Base-by-base conservation (phyloP, 176 grass and related monocot species). In the barley (Hordeum vulgare) region DNA sequence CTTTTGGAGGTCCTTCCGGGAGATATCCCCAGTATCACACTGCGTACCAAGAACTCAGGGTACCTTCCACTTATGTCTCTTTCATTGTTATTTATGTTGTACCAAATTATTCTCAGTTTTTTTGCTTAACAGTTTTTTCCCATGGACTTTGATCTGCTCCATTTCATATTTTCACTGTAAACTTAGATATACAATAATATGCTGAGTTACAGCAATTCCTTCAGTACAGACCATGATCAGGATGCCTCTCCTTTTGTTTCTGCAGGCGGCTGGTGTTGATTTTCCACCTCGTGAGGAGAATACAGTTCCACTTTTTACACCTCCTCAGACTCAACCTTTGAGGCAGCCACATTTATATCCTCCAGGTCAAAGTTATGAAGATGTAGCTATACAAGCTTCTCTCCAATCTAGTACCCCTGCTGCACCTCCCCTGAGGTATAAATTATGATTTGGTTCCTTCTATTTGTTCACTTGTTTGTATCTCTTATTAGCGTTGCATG, bases 1-100 rank as follows among this genome's bases (percentile, higher is more conserved):
- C 97, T 87, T 99, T 99, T 87, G 97, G 97, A 89, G 93, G 97
- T 85, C 47, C 93, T 28, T 87, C 85, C 10, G 97, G 93, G 59
- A 99, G 39, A 85, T 96, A 90, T 92, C 89, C 89, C 39, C 97
- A 94, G 67, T 96, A 90, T 74, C 89, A 96, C 89, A 81, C 91
- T 40, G 97, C 91, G 61, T 99, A 99, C 86, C 83, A 93, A 96
- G 97, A 99, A 81, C 85, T 99, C 65, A 96, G 89, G 89, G 93
- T 96, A 96, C 86, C 4, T 8, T 69, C 24, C 18, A 9, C 64
- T 60, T 83, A 23, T 88, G 9, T 66, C 77, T 29, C 37, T 39
- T 77, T 18, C 2, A 39, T 24, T 84, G 14, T 82, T 79, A 41
- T 62, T 62, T 88, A 37, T 78, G 28, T 9, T 36, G 21, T 85